A percentile compares a stretch with the other conserved stretches of the same genome.
Evolutionary conservation across 768 basidiomycete genomes (phyloP).

Genomic region (Calvatia gigantea): DNA sequence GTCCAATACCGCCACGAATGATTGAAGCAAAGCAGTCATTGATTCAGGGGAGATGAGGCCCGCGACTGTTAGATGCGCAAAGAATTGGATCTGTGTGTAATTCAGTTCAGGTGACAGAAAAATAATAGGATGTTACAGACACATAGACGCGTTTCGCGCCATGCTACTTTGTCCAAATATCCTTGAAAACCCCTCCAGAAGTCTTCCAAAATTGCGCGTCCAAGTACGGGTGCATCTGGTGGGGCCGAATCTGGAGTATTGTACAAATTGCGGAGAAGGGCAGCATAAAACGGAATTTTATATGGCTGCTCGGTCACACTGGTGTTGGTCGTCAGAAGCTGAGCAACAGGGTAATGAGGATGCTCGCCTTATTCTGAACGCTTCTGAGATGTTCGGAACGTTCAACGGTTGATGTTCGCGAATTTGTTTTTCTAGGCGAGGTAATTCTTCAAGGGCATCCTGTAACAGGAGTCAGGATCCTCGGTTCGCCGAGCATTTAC

Average conservation of each 20-base stretch:
- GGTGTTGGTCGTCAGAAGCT: constrained; percentile 11
- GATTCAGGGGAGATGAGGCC: constrained; percentile 74
- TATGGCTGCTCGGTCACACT: constrained; percentile 91
- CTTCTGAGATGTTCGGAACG: constrained; percentile 66
- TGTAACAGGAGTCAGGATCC: constrained; percentile 23
- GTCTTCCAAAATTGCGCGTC: constrained; percentile 77
- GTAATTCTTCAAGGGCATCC: constrained; percentile 71
- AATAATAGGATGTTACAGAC: constrained; percentile 42
- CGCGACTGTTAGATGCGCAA: constrained; percentile 81
- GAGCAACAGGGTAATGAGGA: not conserved
- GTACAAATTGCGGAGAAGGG: constrained; percentile 68
- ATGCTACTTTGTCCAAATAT: constrained; percentile 84
- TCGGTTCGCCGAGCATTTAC: not conserved
- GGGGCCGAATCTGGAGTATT: constrained; percentile 37
- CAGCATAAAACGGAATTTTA: constrained; percentile 89
- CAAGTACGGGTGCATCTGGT: constrained; percentile 47
- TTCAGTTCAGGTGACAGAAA: not conserved
- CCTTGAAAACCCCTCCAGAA: constrained; percentile 89
- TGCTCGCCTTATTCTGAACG: constrained; percentile 65
- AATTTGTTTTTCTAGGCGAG: constrained; percentile 62
- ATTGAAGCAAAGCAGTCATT: constrained; percentile 75
- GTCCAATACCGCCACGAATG: constrained; percentile 83
- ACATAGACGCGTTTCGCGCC: constrained; percentile 86
- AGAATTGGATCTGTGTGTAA: constrained; percentile 77
- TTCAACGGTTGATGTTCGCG: constrained; percentile 55